Conservation (phyloP, 169 alveolate genomes). For the Theileria orientalis region DNA sequence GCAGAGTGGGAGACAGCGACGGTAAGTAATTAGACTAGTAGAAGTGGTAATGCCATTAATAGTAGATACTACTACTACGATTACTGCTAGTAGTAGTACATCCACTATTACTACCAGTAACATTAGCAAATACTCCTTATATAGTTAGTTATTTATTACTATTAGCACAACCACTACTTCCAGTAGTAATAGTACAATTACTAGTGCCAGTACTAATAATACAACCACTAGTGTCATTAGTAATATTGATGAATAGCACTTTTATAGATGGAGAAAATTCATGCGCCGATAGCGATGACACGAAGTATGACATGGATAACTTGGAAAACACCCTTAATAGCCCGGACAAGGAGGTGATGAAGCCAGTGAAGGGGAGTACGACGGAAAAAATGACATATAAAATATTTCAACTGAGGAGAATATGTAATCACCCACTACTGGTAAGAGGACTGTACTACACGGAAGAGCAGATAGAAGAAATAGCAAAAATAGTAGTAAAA, state of each 20-base stretch:
- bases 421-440: slow-evolving; percentile 88
- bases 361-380: slow-evolving; percentile 15
- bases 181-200: too few relatives aligned
- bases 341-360: slow-evolving; percentile 29
- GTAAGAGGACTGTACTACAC: slow-evolving; percentile 77
- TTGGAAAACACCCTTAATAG: too few relatives aligned
- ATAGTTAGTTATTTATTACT: too few relatives aligned
- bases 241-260: too few relatives aligned
- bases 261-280: too few relatives aligned
- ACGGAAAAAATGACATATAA: slow-evolving; percentile 73
- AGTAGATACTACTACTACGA: slow-evolving; percentile 1
- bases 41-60: slow-evolving; percentile 3
- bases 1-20: slow-evolving; percentile 10
- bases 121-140: too few relatives aligned
- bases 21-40: slow-evolving; percentile 8
- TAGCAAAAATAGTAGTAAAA: slow-evolving; percentile 36
- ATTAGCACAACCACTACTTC: too few relatives aligned
- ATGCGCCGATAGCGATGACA: not conserved
- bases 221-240: too few relatives aligned
- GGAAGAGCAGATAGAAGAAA: slow-evolving; percentile 68
- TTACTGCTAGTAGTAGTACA: not conserved
- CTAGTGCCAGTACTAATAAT: too few relatives aligned
- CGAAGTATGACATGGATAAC: too few relatives aligned
- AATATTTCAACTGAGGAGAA: slow-evolving; percentile 84
- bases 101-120: not conserved